Conservation (phyloP, 139 green algal genomes). For the Picochlorum sp. region DNA sequence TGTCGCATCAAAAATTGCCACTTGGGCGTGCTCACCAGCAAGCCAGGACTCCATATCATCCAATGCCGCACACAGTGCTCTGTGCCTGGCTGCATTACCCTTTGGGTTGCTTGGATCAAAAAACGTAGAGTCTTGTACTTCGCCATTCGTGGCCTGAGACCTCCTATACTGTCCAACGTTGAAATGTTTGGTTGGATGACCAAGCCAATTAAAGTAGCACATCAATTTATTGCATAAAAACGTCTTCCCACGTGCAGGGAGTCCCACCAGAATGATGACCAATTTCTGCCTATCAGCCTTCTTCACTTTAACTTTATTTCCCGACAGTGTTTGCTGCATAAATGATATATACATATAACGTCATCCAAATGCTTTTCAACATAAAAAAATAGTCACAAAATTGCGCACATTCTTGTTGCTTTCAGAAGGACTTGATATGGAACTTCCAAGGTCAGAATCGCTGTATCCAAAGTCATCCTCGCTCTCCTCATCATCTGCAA, state of each 20-base stretch:
- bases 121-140: conserved; percentile 70
- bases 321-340: too few relatives aligned
- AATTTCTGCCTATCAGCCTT: conserved; percentile 59
- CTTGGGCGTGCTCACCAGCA: conserved; percentile 25
- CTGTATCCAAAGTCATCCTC: conserved; percentile 9
- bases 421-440: too few relatives aligned
- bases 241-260: conserved; percentile 87
- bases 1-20: conserved; percentile 93
- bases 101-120: conserved; percentile 74
- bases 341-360: too few relatives aligned
- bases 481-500: conserved; percentile 13
- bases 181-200: conserved; percentile 85
- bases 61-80: conserved; percentile 68
- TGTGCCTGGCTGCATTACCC: conserved; percentile 59
- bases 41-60: conserved; percentile 81
- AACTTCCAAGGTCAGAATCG: too few relatives aligned
- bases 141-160: conserved; percentile 29
- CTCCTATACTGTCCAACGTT: conserved; percentile 91
- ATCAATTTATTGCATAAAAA: conserved; percentile 90
- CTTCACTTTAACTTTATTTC: conserved; percentile 9
- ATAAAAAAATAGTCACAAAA: too few relatives aligned
- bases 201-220: conserved; percentile 82
- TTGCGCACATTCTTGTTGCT: too few relatives aligned
- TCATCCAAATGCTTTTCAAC: too few relatives aligned
- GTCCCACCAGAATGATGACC: conserved; percentile 78